Conservation (phyloP, 129 eudicot genomes). For the Cynara cardunculus region DNA sequence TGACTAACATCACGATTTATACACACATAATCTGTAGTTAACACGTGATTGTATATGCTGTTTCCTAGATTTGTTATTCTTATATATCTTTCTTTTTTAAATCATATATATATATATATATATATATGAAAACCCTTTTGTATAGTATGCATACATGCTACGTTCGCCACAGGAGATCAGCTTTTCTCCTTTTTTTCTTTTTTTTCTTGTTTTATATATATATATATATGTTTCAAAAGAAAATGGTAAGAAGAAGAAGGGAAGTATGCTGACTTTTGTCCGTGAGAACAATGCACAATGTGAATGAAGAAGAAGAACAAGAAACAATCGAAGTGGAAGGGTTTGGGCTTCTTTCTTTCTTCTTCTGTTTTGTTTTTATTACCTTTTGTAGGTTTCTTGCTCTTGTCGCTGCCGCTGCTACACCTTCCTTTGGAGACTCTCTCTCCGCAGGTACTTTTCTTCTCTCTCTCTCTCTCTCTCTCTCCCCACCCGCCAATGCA, state of each 20-base stretch:
- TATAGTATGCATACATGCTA: constrained; percentile 11
- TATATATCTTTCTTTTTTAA: background rate
- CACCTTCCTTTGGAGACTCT: constrained; percentile 27
- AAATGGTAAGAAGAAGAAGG: constrained; percentile 8
- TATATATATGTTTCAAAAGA: constrained; percentile 3
- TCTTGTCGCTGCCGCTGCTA: constrained; percentile 46
- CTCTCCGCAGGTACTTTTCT: constrained; percentile 21
- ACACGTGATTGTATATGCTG: background rate
- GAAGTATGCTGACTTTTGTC: constrained; percentile 15
- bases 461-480: background rate
- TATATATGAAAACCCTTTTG: constrained; percentile 6
- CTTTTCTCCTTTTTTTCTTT: constrained; percentile 12
- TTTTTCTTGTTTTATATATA: too few species aligned
- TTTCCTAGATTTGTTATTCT: background rate
- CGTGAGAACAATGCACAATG: constrained; percentile 4
- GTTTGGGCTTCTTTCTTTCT: constrained; percentile 27
- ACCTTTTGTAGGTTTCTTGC: constrained; percentile 46
- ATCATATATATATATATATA: constrained; percentile 15
- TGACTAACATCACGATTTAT: background rate
- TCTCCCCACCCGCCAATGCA: background rate
- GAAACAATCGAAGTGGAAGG: constrained; percentile 25
- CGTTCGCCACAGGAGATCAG: background rate
- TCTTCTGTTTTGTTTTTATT: constrained; percentile 48
- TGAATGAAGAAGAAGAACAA: constrained; percentile 11
- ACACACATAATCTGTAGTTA: background rate